Evolutionary conservation across 805 yeast species (phyloP).

Genomic region (Yarrowia sp.): DNA sequence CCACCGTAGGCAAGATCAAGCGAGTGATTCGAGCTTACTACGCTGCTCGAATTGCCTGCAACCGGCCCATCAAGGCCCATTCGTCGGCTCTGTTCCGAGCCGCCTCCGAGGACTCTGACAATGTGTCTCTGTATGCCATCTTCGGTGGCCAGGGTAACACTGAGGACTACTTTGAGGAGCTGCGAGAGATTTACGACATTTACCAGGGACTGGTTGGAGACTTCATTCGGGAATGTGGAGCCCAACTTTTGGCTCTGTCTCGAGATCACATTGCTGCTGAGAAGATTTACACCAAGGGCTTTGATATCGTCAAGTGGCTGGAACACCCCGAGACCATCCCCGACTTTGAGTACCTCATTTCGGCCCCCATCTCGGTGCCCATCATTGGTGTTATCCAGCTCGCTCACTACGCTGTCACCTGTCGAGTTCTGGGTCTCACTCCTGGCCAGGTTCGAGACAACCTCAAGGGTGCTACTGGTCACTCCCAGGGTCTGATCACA

Average conservation of each 20-base stretch:
- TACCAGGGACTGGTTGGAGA: slow-evolving; percentile 74
- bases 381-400: slow-evolving; percentile 93
- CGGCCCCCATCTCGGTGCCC: slow-evolving; percentile 96
- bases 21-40: slow-evolving; percentile 76
- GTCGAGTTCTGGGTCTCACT: slow-evolving; percentile 74
- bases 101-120: slow-evolving; percentile 45
- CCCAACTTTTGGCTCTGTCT: slow-evolving; percentile 63
- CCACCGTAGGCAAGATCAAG: slow-evolving; percentile 68
- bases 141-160: slow-evolving; percentile 99
- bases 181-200: slow-evolving; percentile 74
- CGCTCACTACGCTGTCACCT: slow-evolving; percentile 86
- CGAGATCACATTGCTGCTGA: slow-evolving; percentile 71
- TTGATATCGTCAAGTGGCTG: slow-evolving; percentile 85
- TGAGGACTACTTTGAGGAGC: slow-evolving; percentile 95
- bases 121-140: slow-evolving; percentile 69
- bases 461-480: slow-evolving; percentile 48
- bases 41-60: slow-evolving; percentile 50
- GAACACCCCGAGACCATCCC: slow-evolving; percentile 83
- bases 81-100: slow-evolving; percentile 64
- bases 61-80: slow-evolving; percentile 49
- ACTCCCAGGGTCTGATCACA: slow-evolving; percentile 64
- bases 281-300: slow-evolving; percentile 90
- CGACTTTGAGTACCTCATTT: slow-evolving; percentile 77
- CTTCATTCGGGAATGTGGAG: slow-evolving; percentile 66
- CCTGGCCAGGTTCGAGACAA: slow-evolving; percentile 81